These are phyloP conservation scores for Geotrichum carabidarum DNA, from an alignment of 1,139 yeast genomes.

Conservation along the genomic window DNA sequence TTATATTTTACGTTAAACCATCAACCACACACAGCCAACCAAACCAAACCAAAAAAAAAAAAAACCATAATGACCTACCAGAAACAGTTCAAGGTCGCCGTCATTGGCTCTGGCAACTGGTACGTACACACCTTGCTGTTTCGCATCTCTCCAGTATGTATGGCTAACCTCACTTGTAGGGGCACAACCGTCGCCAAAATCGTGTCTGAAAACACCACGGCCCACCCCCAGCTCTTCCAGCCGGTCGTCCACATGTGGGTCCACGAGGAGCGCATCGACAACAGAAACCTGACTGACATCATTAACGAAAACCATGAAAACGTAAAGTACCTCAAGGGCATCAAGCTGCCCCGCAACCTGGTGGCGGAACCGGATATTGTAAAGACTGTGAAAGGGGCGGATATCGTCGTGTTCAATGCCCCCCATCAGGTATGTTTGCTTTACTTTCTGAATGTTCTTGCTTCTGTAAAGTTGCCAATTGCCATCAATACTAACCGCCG, in stretches of 20 bases:
- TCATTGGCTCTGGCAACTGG: slow-evolving; percentile 46
- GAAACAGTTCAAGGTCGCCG: slow-evolving; percentile 33
- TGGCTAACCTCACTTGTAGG: slow-evolving; percentile 33
- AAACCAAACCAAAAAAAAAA: too few species aligned
- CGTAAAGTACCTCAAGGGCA: slow-evolving; percentile 77
- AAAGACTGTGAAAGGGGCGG: slow-evolving; percentile 69
- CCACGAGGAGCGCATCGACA: slow-evolving; percentile 61
- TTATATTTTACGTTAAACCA: too few species aligned
- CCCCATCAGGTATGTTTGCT: slow-evolving; percentile 61
- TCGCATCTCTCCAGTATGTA: not conserved
- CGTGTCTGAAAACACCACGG: slow-evolving; percentile 76
- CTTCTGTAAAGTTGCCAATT: not conserved
- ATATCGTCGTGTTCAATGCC: slow-evolving; percentile 79
- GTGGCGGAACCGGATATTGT: slow-evolving; percentile 78
- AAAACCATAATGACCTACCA: too few species aligned
- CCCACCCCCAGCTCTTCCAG: slow-evolving; percentile 62
- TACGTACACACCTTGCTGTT: slow-evolving; percentile 21
- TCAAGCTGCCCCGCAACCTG: slow-evolving; percentile 72
- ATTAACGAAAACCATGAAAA: slow-evolving; percentile 84
- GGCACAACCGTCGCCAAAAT: slow-evolving; percentile 95
- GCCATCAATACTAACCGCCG: not conserved
- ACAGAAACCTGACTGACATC: slow-evolving; percentile 75
- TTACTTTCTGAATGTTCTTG: not conserved
- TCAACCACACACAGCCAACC: too few species aligned
- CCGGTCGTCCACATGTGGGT: slow-evolving; percentile 89